Percentiles rank a stretch among this genome's conserved stretches.
These are phyloP conservation scores for Trichoderma koningii DNA, from an alignment of 2,329 filamentous ascomycete species.

Conservation along the genomic window DNA sequence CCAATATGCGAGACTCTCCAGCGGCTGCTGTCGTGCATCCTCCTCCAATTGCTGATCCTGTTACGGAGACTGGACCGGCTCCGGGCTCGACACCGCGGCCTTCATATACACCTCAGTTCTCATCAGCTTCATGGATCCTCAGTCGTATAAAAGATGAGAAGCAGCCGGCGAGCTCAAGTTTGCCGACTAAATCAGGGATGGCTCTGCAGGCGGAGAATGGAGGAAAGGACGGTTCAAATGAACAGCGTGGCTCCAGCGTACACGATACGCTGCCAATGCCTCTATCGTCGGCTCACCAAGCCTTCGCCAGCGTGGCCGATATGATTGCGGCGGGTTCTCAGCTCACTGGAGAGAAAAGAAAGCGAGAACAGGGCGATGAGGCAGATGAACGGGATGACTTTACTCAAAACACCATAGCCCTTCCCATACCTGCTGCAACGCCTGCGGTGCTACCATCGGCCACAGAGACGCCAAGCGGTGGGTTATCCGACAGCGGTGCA, in stretches of 20 bases:
- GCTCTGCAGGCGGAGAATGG: not conserved
- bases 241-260: not conserved
- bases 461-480: not conserved
- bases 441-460: conserved; percentile 7
- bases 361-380: conserved; percentile 31
- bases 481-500: not conserved
- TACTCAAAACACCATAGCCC: conserved; percentile 38
- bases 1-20: not conserved
- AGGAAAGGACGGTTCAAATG: not conserved
- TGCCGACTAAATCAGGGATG: not conserved
- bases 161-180: not conserved
- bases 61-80: not conserved
- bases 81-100: not conserved
- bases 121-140: conserved; percentile 36
- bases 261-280: conserved; percentile 27
- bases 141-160: conserved; percentile 33
- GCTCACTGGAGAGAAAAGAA: conserved; percentile 35
- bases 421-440: conserved; percentile 30
- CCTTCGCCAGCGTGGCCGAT: not conserved
- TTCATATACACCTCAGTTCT: conserved; percentile 39
- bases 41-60: not conserved
- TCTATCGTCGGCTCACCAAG: not conserved
- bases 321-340: conserved; percentile 5
- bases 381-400: conserved; percentile 36
- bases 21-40: not conserved